phyloP scores from a whole-genome alignment of 768 basidiomycete genomes.

The Leccinum imitatum region DNA sequence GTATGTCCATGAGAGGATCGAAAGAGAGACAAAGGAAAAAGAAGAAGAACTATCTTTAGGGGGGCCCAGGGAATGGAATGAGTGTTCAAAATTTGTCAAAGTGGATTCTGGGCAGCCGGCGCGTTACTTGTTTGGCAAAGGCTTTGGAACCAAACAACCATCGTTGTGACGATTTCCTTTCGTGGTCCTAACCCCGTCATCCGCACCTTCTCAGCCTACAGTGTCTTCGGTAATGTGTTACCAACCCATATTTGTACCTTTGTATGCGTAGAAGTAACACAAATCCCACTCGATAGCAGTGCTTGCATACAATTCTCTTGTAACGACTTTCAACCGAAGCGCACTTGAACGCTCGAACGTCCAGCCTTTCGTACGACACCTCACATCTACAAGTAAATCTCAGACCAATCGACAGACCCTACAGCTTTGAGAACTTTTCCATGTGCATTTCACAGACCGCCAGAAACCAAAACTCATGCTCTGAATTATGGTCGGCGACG shows the following conservation, averaged over 20 bases:
- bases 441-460: not conserved
- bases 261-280: no score
- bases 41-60: not conserved
- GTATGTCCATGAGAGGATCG: slow-evolving; percentile 16
- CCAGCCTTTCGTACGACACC: no score
- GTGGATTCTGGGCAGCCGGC: no score
- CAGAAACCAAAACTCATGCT: not conserved
- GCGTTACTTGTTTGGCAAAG: slow-evolving; percentile 26
- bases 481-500: not conserved
- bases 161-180: no score
- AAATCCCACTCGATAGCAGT: not conserved
- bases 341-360: no score
- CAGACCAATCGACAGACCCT: not conserved
- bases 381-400: no score
- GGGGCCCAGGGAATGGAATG: not conserved
- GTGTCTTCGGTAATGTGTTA: no score
- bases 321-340: no score
- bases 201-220: no score
- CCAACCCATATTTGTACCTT: no score
- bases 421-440: not conserved
- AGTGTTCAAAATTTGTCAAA: not conserved
- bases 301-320: no score
- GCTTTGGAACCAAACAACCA: slow-evolving; percentile 22
- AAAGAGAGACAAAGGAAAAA: not conserved
- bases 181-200: no score